phyloP scores from a whole-genome alignment of 495 filamentous ascomycete species.

The Polyplosphaeria fusca region DNA sequence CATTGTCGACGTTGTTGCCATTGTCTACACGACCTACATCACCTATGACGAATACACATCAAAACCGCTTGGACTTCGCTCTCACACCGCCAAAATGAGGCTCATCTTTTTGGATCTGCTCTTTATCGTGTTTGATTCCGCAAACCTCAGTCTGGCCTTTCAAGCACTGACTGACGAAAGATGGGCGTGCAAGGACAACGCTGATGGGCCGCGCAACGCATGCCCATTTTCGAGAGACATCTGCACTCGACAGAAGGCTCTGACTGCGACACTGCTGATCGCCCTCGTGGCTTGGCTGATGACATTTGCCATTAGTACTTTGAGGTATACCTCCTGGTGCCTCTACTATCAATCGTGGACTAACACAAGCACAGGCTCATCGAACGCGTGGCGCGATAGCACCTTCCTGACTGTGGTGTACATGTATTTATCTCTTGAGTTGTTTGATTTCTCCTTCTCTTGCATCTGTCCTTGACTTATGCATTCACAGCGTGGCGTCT shows the following conservation, averaged over 20 bases:
- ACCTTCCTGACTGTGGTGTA: background rate
- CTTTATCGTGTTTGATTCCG: constrained; percentile 94
- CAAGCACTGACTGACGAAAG: constrained; percentile 71
- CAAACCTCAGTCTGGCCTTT: constrained; percentile 87
- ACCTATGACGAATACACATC: constrained; percentile 95
- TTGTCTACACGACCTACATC: constrained; percentile 88
- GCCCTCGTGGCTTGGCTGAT: constrained; percentile 83
- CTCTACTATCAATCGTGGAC: background rate
- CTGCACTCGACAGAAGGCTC: constrained; percentile 67
- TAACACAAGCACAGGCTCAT: constrained; percentile 19
- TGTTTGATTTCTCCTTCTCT: background rate
- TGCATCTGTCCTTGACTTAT: background rate
- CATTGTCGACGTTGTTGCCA: constrained; percentile 80
- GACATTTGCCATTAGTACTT: constrained; percentile 85
- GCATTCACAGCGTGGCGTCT: constrained; percentile 3
- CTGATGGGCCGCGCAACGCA: background rate
- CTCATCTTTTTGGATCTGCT: constrained; percentile 87
- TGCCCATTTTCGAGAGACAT: constrained; percentile 51
- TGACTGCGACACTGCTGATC: constrained; percentile 77
- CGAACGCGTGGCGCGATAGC: constrained; percentile 26
- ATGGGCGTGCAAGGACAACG: constrained; percentile 52
- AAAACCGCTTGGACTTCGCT: constrained; percentile 84
- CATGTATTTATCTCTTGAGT: background rate
- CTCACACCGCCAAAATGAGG: constrained; percentile 76
- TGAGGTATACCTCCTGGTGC: constrained; percentile 53